Base-by-base conservation (phyloP, 2,329 filamentous ascomycete species). In the Trichoderma koningii region DNA sequence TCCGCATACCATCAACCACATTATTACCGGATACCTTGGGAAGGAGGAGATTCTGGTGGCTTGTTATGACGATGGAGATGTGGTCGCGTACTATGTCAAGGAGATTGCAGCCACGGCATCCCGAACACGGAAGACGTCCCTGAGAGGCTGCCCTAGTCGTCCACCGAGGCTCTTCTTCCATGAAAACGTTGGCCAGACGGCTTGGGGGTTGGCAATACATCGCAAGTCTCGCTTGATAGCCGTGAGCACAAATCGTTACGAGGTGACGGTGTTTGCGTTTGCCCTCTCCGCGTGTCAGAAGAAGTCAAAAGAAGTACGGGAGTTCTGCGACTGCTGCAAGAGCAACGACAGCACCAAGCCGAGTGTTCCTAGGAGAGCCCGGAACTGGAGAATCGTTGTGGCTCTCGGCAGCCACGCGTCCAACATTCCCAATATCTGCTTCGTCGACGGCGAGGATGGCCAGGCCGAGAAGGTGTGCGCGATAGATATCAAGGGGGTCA, bases 131-230 rank as follows among this genome's bases (percentile, higher is more conserved):
- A 51, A 68, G 68, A 30, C 47, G 70, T 19, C 61, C 23, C 41
- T 17, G 28, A 38, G 44, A n/a, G 17, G 55, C 17, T 21, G 19
- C 14, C 14, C 30, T 47, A 59, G 44, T 72, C 64, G 73, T 73
- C 50, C 50, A 5, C 69, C 79, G 66, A 71, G 69, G 63, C 79
- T 80, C 0, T 91, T 96, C 72, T 91, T 97, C 65, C 85, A 87
- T 66, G 85, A 90, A 44, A 93, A 90, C 73, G 92, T 97, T 2
- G 85, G 86, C 1, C 79, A 78, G 26, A 94, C 91, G 66, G 94
- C 93, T 2, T 99, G 95, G 95, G 95, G 94, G 0, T 77, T 97
- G 55, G 89, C 92, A 7, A 83, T 97, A 12, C 94, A 98, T 74
- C 83, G 86, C 67, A 80, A 88, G 68, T 92, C 91, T n/a, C 87